These are phyloP conservation scores for Leccinum pachyderme DNA, from an alignment of 1,284 basidiomycete species.

Conservation along the genomic window DNA sequence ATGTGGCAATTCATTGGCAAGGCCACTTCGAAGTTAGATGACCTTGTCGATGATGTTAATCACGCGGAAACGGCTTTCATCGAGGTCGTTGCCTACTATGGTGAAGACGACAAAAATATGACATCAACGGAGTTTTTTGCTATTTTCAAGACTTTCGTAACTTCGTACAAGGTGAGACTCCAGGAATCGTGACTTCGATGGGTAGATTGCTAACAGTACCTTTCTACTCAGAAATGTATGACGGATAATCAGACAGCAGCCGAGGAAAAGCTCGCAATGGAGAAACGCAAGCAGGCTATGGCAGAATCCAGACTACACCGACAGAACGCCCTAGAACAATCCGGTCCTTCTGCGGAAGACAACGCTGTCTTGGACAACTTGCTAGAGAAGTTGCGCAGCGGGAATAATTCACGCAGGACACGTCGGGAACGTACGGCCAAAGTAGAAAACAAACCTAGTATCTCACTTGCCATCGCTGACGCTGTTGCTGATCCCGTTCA, in stretches of 20 bases:
- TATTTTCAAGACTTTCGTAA: conserved; percentile 93
- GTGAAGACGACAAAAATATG: conserved; percentile 86
- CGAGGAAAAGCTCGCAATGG: conserved; percentile 61
- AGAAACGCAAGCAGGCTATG: conserved; percentile 64
- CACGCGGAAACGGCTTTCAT: conserved; percentile 78
- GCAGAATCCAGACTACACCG: conserved; percentile 62
- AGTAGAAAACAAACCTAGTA: conserved; percentile 36
- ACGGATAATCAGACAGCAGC: conserved; percentile 68
- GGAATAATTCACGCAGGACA: conserved; percentile 60
- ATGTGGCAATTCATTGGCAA: conserved; percentile 87
- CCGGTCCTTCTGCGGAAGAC: conserved; percentile 53
- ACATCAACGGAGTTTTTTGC: conserved; percentile 88
- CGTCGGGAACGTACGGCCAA: conserved; percentile 47
- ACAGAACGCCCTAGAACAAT: conserved; percentile 48
- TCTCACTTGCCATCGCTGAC: conserved; percentile 32
- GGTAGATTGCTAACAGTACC: conserved; percentile 2
- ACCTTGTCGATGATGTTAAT: conserved; percentile 82
- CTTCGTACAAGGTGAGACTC: conserved; percentile 76
- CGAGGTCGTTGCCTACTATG: conserved; percentile 86
- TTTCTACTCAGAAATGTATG: conserved; percentile 72
- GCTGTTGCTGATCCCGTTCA: conserved; percentile 47
- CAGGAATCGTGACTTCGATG: not conserved
- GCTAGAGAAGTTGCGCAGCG: conserved; percentile 69
- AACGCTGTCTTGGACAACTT: conserved; percentile 68
- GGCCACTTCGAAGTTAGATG: conserved; percentile 72